Percentiles rank a stretch among this genome's conserved stretches.
These are phyloP conservation scores for Aspergillus biplanus DNA, from an alignment of 495 filamentous ascomycete genomes.

Conservation along the genomic window DNA sequence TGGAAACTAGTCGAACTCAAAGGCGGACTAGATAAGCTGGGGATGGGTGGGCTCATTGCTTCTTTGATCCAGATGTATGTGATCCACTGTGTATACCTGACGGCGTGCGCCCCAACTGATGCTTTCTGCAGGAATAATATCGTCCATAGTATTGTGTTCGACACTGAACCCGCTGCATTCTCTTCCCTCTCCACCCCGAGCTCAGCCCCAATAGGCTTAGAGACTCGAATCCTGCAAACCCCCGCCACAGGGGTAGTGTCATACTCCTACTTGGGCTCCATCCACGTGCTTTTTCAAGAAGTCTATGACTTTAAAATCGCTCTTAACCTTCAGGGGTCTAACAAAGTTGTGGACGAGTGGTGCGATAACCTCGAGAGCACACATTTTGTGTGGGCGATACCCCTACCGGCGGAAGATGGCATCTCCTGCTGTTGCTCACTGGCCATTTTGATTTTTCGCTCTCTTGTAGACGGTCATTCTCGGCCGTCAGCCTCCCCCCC, in stretches of 20 bases:
- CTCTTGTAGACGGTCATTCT: background rate
- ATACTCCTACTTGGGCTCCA: too few relatives aligned
- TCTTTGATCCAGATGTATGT: conserved; percentile 9
- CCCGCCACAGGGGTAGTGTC: background rate
- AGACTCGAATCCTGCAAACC: background rate
- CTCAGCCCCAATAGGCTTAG: conserved; percentile 2
- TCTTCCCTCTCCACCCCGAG: background rate
- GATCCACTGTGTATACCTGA: background rate
- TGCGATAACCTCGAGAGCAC: background rate
- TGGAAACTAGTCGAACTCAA: background rate
- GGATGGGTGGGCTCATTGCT: background rate
- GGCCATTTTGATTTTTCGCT: background rate
- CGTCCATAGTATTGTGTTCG: conserved; percentile 13
- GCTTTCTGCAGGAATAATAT: conserved; percentile 9
- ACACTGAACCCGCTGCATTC: background rate
- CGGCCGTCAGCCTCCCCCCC: background rate
- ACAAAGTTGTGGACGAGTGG: background rate
- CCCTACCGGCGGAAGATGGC: background rate
- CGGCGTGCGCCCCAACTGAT: background rate
- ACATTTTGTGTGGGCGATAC: background rate
- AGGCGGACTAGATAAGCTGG: background rate
- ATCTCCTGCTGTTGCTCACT: conserved; percentile 15
- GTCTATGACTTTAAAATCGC: conserved; percentile 6
- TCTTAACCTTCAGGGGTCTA: background rate
- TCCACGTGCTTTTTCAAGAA: background rate